Percentiles rank a stretch among this genome's conserved stretches.
These are phyloP conservation scores for Lathyrus oleraceus DNA, from an alignment of 306 rosid genomes.

Conservation along the genomic window DNA sequence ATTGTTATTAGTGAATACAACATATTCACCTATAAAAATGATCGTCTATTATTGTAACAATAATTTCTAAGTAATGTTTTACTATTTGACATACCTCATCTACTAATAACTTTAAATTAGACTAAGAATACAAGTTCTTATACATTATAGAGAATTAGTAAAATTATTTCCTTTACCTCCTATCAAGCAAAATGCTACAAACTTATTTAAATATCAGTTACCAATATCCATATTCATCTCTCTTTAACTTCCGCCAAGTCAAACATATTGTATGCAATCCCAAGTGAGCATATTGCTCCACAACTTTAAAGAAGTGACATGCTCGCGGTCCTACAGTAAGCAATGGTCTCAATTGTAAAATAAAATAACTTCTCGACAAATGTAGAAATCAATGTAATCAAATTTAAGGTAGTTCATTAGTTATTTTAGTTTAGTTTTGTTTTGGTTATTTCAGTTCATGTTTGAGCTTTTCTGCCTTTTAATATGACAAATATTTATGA, in stretches of 20 bases:
- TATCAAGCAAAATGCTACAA: conserved; percentile 86
- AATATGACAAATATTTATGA: too few relatives aligned
- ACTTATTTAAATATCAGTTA: conserved; percentile 91
- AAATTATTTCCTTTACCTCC: conserved; percentile 65
- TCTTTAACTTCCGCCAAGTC: conserved; percentile 88
- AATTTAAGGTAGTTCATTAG: not conserved
- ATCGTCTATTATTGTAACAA: conserved; percentile 97
- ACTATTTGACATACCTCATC: conserved; percentile 92
- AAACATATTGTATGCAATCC: conserved; percentile 89
- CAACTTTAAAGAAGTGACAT: conserved; percentile 78
- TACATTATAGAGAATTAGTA: conserved; percentile 20
- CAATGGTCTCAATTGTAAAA: conserved; percentile 14
- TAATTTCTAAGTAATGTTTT: conserved; percentile 83
- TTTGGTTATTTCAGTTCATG: too few relatives aligned
- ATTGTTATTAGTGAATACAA: conserved; percentile 10
- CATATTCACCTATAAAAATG: conserved; percentile 82
- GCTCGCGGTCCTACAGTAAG: conserved; percentile 82
- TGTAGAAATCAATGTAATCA: not conserved
- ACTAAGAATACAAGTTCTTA: conserved; percentile 28
- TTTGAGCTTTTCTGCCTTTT: too few relatives aligned
- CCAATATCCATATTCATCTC: conserved; percentile 87
- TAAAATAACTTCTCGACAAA: conserved; percentile 15
- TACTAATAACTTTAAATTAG: conserved; percentile 79
- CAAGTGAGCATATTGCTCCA: conserved; percentile 88
- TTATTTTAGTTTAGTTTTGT: conserved; percentile 11